Conservation (phyloP, 2,329 filamentous ascomycete species). For the Colletotrichum godetiae region DNA sequence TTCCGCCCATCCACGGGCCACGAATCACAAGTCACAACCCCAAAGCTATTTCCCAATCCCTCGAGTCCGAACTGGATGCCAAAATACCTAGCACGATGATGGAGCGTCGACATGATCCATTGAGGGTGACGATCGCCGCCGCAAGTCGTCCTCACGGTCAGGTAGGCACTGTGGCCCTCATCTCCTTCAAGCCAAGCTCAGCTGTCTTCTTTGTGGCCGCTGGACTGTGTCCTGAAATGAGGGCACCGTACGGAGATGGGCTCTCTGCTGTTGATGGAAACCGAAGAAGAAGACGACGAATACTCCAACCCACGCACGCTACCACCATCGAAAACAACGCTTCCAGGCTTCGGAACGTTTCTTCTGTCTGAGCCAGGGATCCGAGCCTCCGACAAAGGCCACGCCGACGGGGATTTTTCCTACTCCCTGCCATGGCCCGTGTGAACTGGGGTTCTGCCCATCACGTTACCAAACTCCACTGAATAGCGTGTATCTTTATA, state of each 20-base stretch:
- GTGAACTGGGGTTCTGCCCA: neutral
- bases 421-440: conserved; percentile 12
- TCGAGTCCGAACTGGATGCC: neutral
- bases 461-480: conserved; percentile 24
- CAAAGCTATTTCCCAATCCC: conserved; percentile 12
- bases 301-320: too few relatives aligned
- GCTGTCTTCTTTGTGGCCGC: neutral
- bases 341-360: too few relatives aligned
- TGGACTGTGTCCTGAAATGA: neutral
- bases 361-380: neutral
- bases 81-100: neutral
- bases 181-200: too few relatives aligned
- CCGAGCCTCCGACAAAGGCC: neutral
- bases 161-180: too few relatives aligned
- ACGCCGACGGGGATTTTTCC: neutral
- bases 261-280: too few relatives aligned
- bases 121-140: neutral
- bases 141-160: neutral
- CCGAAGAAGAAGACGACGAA: too few relatives aligned
- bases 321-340: too few relatives aligned
- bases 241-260: too few relatives aligned
- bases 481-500: conserved; percentile 16
- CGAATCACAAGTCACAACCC: neutral
- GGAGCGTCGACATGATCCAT: neutral
- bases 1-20: neutral